Evolutionary conservation across 1,139 yeast genomes (phyloP).

Genomic region (Blastobotrys indianensis): DNA sequence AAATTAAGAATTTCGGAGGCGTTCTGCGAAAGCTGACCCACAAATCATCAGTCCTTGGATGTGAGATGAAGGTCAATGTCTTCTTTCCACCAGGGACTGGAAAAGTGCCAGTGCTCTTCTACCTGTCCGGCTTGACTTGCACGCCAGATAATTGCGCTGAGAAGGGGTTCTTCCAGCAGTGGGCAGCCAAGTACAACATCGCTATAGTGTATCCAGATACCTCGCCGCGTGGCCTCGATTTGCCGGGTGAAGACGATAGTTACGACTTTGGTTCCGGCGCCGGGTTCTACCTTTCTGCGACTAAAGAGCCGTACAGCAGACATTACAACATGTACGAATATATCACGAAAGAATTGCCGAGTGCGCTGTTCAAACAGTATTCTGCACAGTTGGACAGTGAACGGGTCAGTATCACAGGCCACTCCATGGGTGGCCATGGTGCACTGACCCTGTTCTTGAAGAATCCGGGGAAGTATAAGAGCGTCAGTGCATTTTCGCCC

Average conservation of each 20-base stretch:
- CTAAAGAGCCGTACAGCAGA: constrained; percentile 59
- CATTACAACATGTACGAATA: constrained; percentile 86
- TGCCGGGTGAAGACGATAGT: constrained; percentile 73
- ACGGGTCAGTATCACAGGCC: constrained; percentile 76
- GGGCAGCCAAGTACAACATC: constrained; percentile 76
- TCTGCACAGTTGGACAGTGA: constrained; percentile 44
- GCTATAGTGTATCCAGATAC: constrained; percentile 94
- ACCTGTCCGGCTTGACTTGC: constrained; percentile 87
- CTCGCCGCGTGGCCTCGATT: constrained; percentile 87
- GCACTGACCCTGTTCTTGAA: constrained; percentile 73
- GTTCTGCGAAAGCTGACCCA: constrained; percentile 69
- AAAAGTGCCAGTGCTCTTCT: constrained; percentile 65
- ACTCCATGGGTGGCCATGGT: constrained; percentile 98
- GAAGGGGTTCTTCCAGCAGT: constrained; percentile 81
- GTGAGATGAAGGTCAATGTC: constrained; percentile 77
- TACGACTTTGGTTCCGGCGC: constrained; percentile 96
- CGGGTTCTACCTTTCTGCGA: constrained; percentile 87
- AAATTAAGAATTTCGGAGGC: constrained; percentile 70
- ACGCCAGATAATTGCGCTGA: constrained; percentile 94
- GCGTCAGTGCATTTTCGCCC: constrained; percentile 91
- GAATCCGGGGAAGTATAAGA: constrained; percentile 68
- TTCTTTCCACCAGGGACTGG: constrained; percentile 53
- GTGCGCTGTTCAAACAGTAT: constrained; percentile 35
- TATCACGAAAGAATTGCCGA: constrained; percentile 67
- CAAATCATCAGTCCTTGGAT: constrained; percentile 56